Evolutionary conservation across 768 basidiomycete species (phyloP).

Genomic region (Coprinellus aureogranulatus): DNA sequence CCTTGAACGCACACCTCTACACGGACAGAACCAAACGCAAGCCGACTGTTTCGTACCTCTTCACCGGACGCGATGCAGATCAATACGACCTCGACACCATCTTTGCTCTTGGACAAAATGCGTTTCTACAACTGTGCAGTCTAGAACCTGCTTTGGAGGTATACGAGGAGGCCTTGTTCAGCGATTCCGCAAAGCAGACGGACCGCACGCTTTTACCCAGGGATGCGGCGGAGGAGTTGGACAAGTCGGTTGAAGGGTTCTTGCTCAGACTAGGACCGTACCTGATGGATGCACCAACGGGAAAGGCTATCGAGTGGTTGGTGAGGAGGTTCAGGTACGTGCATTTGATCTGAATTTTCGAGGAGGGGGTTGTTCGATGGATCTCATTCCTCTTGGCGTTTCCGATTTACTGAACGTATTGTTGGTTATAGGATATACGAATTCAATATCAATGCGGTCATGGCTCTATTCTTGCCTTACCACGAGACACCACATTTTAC

Average conservation of each 20-base stretch:
- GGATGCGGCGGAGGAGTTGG: constrained; percentile 63
- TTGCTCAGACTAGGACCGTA: constrained; percentile 74
- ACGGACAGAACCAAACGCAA: constrained; percentile 63
- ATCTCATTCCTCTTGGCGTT: background rate
- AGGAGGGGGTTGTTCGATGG: background rate
- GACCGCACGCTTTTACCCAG: constrained; percentile 76
- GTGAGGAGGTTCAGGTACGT: constrained; percentile 86
- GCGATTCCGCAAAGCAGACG: constrained; percentile 65
- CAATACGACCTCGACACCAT: constrained; percentile 86
- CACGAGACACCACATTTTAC: constrained; percentile 93
- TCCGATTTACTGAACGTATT: background rate
- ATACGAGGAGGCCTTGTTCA: constrained; percentile 76
- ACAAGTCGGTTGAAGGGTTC: constrained; percentile 59
- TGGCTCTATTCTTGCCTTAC: constrained; percentile 87
- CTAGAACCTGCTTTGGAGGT: constrained; percentile 56
- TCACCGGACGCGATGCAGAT: constrained; percentile 77
- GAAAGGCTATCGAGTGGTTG: constrained; percentile 91
- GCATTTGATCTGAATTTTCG: background rate
- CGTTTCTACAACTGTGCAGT: constrained; percentile 66
- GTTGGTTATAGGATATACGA: constrained; percentile 71
- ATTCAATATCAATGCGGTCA: constrained; percentile 79
- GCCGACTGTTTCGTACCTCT: constrained; percentile 79
- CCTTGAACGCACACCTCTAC: constrained; percentile 74
- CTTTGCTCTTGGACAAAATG: constrained; percentile 75
- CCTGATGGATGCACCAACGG: constrained; percentile 76